phyloP scores from a whole-genome alignment of 2,329 filamentous ascomycete species.

The Coleophoma eucalyptorum region DNA sequence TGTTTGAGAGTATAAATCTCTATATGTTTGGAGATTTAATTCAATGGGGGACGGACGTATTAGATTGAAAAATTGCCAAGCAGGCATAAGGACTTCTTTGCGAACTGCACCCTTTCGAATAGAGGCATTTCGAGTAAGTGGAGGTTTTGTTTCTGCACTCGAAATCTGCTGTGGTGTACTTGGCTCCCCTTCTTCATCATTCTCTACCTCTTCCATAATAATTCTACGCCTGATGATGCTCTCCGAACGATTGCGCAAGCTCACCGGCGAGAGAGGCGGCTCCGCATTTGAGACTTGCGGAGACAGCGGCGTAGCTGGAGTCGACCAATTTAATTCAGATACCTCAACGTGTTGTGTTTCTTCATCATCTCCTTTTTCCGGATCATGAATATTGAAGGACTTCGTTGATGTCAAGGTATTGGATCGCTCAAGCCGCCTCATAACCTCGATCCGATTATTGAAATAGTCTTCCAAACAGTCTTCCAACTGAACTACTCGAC shows the following conservation, averaged over 20 bases:
- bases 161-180: constrained; percentile 34
- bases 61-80: constrained; percentile 95
- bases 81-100: constrained; percentile 91
- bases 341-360: constrained; percentile 17
- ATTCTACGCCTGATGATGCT: constrained; percentile 58
- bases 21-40: constrained; percentile 16
- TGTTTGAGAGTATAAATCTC: constrained; percentile 1
- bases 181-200: not conserved
- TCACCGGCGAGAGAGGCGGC: constrained; percentile 18
- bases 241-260: constrained; percentile 29
- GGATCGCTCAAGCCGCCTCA: constrained; percentile 64
- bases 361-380: constrained; percentile 11
- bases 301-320: constrained; percentile 16
- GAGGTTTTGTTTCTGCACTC: constrained; percentile 27
- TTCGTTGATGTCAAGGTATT: constrained; percentile 43
- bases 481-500: constrained; percentile 73
- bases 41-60: constrained; percentile 61
- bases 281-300: constrained; percentile 10
- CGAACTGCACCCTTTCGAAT: constrained; percentile 33
- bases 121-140: constrained; percentile 25
- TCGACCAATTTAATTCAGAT: constrained; percentile 16
- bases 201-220: constrained; percentile 37
- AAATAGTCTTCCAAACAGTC: constrained; percentile 93
- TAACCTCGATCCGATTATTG: constrained; percentile 81
- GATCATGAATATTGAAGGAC: constrained; percentile 8